Evolutionary conservation across 257 asterid genomes (phyloP).

Genomic region (Catharanthus roseus): DNA sequence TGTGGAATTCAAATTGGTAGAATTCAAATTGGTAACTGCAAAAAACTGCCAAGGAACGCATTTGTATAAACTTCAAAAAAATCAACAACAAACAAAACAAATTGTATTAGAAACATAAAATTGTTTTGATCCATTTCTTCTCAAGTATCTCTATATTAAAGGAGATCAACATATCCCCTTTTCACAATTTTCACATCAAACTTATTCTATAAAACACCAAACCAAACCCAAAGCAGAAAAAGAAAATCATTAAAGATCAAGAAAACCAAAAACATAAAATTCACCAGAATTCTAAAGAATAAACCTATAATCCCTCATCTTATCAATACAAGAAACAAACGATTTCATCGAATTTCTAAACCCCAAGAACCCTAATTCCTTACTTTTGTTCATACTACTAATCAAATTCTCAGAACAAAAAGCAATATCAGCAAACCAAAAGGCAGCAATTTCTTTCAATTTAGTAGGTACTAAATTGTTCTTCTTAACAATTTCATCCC

Average conservation of each 20-base stretch:
- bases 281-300: constrained; percentile 10
- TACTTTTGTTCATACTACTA: constrained; percentile 29
- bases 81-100: no score
- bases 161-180: no score
- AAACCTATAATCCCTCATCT: constrained; percentile 21
- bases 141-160: no score
- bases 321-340: constrained; percentile 25
- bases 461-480: constrained; percentile 24
- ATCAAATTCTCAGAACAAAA: constrained; percentile 14
- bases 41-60: no score
- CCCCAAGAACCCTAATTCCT: constrained; percentile 34
- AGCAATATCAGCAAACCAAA: constrained; percentile 31
- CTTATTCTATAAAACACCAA: neutral
- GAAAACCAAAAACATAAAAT: neutral
- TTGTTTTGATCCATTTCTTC: no score
- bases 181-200: no score
- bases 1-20: neutral
- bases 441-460: constrained; percentile 27
- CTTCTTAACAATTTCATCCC: constrained; percentile 37
- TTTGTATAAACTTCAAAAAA: no score
- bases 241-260: neutral
- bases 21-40: no score
- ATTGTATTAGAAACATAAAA: no score
- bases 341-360: constrained; percentile 30
- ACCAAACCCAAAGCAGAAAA: neutral